phyloP scores from a whole-genome alignment of 2,329 filamentous ascomycete genomes.

The Bipolaris bicolor region DNA sequence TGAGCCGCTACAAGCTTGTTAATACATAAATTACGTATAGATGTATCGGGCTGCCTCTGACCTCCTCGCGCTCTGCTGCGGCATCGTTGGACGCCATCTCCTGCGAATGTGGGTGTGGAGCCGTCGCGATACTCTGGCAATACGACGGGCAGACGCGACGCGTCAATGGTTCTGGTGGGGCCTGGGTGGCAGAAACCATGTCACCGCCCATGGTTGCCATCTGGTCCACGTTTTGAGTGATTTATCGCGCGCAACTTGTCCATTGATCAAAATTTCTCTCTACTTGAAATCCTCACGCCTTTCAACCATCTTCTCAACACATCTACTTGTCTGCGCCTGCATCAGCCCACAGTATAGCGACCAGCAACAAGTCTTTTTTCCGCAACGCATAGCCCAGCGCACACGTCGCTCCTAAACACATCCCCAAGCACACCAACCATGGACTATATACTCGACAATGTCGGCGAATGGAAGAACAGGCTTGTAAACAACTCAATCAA shows the following conservation, averaged over 20 bases:
- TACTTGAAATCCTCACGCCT: neutral
- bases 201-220: slow-evolving; percentile 20
- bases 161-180: slow-evolving; percentile 27
- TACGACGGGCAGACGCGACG: slow-evolving; percentile 26
- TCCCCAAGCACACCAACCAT: slow-evolving; percentile 12
- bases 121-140: slow-evolving; percentile 3
- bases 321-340: neutral
- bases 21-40: neutral
- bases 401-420: slow-evolving; percentile 1
- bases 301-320: neutral
- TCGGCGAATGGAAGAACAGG: slow-evolving; percentile 46
- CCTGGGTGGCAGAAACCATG: slow-evolving; percentile 15
- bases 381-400: neutral
- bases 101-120: slow-evolving; percentile 1
- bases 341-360: neutral
- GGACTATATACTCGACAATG: slow-evolving; percentile 31
- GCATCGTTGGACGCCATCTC: slow-evolving; percentile 36
- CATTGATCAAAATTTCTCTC: neutral
- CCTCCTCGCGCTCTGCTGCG: slow-evolving; percentile 42
- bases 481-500: slow-evolving; percentile 50
- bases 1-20: slow-evolving; percentile 52
- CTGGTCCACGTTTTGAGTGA: slow-evolving; percentile 16
- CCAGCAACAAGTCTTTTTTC: neutral
- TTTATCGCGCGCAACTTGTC: slow-evolving; percentile 9
- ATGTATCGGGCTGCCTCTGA: neutral